These are phyloP conservation scores for Fusarium albosuccineum DNA, from an alignment of 2,329 filamentous ascomycete genomes.

Conservation along the genomic window DNA sequence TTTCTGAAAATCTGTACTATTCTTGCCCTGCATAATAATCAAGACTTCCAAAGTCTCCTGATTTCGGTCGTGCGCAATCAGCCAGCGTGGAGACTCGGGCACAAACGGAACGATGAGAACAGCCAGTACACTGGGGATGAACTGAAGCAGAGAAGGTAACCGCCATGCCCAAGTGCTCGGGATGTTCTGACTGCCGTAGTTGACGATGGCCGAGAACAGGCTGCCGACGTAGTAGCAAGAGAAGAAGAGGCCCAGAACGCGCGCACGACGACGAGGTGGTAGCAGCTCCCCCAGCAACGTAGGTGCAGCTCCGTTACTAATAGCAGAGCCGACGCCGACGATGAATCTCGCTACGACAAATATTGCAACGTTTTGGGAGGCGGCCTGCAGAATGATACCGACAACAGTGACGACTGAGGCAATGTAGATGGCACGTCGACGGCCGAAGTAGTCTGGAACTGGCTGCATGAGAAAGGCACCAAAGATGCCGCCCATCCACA, in stretches of 20 bases:
- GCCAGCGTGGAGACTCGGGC: conserved; percentile 3
- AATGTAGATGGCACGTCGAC: conserved; percentile 1
- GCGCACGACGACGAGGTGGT: neutral
- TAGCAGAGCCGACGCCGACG: neutral
- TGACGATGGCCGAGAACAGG: neutral
- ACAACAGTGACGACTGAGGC: neutral
- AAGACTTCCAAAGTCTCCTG: neutral
- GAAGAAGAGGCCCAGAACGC: neutral
- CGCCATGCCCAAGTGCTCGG: conserved; percentile 3
- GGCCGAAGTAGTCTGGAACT: conserved; percentile 37
- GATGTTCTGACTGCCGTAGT: neutral
- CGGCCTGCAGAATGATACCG: neutral
- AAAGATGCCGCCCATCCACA: conserved; percentile 65
- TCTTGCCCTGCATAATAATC: neutral
- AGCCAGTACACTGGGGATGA: neutral
- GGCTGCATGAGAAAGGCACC: conserved; percentile 58
- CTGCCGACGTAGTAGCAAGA: neutral
- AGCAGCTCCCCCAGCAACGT: neutral
- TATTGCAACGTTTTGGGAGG: neutral
- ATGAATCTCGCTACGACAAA: neutral
- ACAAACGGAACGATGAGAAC: neutral
- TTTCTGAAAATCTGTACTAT: neutral
- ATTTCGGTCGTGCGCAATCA: neutral
- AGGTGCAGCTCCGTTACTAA: neutral
- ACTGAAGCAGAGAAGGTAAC: neutral